phyloP scores from a whole-genome alignment of 2,329 filamentous ascomycete genomes.

The Atkinsonella texensis region DNA sequence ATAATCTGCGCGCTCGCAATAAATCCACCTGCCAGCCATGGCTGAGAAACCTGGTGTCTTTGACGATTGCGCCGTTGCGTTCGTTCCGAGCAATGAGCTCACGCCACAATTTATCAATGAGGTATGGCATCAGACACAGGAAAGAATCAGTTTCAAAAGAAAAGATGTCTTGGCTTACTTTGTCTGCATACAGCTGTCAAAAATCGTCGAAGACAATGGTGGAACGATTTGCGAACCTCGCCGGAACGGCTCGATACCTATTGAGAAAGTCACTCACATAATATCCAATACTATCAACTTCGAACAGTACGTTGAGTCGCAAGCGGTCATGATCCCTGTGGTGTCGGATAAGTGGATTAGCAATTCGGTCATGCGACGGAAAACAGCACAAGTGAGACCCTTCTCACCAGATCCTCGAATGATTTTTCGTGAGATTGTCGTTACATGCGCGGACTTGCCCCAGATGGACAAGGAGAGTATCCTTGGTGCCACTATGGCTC shows the following conservation, averaged over 20 bases:
- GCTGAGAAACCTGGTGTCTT: conserved; percentile 23
- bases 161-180: conserved; percentile 3
- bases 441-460: conserved; percentile 77
- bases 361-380: conserved; percentile 54
- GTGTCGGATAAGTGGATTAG: conserved; percentile 74
- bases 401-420: conserved; percentile 85
- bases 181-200: conserved; percentile 24
- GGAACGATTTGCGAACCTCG: conserved; percentile 35
- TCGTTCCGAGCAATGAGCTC: conserved; percentile 30
- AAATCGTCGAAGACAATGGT: conserved; percentile 35
- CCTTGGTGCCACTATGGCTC: conserved; percentile 73
- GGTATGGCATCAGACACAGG: conserved; percentile 15
- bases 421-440: conserved; percentile 75
- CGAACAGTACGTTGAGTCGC: conserved; percentile 65
- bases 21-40: conserved; percentile 13
- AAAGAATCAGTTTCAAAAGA: no score
- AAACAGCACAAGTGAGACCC: conserved; percentile 65
- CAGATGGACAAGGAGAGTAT: conserved; percentile 84
- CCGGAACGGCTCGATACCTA: conserved; percentile 34
- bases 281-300: conserved; percentile 76
- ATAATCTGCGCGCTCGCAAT: not conserved
- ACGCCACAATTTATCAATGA: conserved; percentile 29
- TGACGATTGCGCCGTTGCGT: conserved; percentile 31
- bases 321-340: conserved; percentile 70
- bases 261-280: conserved; percentile 41